Conservation (phyloP, 2,329 filamentous ascomycete species). For the Aspergillus sp. region DNA sequence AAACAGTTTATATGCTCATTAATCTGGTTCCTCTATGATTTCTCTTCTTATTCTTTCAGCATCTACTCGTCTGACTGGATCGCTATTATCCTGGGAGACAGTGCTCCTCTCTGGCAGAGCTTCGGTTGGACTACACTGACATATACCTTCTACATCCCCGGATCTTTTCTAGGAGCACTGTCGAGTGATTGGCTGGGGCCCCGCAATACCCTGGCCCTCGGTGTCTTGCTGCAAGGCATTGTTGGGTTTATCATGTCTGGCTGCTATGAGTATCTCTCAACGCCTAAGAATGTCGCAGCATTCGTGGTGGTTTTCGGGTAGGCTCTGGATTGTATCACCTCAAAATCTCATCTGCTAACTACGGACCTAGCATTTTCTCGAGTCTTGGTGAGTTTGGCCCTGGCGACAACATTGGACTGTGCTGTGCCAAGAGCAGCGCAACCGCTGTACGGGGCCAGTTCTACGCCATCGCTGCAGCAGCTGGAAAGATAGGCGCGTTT, state of each 20-base stretch:
- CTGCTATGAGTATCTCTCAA: constrained; percentile 68
- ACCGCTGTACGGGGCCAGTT: constrained; percentile 85
- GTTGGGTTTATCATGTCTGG: constrained; percentile 90
- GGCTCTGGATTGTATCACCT: constrained; percentile 9
- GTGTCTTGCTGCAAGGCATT: constrained; percentile 71
- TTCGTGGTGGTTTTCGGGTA: constrained; percentile 77
- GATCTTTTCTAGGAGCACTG: constrained; percentile 75
- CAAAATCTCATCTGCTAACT: neutral
- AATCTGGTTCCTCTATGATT: constrained; percentile 89
- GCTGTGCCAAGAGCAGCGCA: constrained; percentile 84
- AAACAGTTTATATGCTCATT: constrained; percentile 61
- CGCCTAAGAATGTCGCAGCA: constrained; percentile 66
- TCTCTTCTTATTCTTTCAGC: constrained; percentile 79
- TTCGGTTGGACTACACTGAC: constrained; percentile 90
- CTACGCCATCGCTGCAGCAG: constrained; percentile 56
- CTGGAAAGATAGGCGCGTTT: constrained; percentile 65
- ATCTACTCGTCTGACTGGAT: constrained; percentile 73
- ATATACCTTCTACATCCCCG: constrained; percentile 86
- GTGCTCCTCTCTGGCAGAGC: constrained; percentile 68
- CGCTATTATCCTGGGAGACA: constrained; percentile 61
- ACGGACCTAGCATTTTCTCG: constrained; percentile 62
- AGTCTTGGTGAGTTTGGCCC: constrained; percentile 79
- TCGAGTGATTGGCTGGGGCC: constrained; percentile 78
- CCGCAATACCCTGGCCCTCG: constrained; percentile 69
- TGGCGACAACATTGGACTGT: constrained; percentile 85